Conservation (phyloP, 768 basidiomycete species). For the Cantharellus anzutake region DNA sequence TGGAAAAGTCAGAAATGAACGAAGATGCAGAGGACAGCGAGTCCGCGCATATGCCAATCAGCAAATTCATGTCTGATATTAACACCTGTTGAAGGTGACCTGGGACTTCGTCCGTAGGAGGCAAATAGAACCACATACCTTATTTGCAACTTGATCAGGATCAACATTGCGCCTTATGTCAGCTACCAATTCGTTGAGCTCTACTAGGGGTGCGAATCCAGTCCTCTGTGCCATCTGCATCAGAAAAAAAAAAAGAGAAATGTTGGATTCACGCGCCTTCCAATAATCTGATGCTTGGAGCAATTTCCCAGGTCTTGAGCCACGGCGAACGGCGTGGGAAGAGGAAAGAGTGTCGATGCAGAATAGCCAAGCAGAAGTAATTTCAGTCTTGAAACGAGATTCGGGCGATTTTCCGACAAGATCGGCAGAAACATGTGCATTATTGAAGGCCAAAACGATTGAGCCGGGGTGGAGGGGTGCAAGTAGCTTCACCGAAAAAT, state of each 20-base stretch:
- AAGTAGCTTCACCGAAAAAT: constrained; percentile 44
- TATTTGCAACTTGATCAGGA: not conserved
- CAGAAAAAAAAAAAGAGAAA: constrained; percentile 1
- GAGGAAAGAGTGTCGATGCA: constrained; percentile 27
- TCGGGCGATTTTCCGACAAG: constrained; percentile 48
- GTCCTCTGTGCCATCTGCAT: not conserved
- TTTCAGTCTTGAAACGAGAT: constrained; percentile 29
- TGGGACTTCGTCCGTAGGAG: not conserved
- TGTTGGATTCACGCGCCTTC: constrained; percentile 4
- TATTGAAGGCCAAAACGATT: constrained; percentile 44
- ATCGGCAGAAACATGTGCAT: constrained; percentile 51
- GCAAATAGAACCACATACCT: not conserved
- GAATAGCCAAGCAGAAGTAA: constrained; percentile 32
- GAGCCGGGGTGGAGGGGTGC: constrained; percentile 43
- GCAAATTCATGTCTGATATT: constrained; percentile 33
- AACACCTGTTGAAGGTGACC: constrained; percentile 20
- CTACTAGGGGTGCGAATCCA: not conserved
- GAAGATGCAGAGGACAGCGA: constrained; percentile 39
- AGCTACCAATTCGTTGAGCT: not conserved
- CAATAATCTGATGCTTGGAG: not conserved
- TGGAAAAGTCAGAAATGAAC: constrained; percentile 33
- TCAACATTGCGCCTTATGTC: not conserved
- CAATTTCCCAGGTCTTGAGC: too few relatives aligned
- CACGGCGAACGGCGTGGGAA: not conserved
- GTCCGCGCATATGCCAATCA: constrained; percentile 61